Evolutionary conservation across 768 basidiomycete species (phyloP).

Genomic region (Pisolithus orientalis): DNA sequence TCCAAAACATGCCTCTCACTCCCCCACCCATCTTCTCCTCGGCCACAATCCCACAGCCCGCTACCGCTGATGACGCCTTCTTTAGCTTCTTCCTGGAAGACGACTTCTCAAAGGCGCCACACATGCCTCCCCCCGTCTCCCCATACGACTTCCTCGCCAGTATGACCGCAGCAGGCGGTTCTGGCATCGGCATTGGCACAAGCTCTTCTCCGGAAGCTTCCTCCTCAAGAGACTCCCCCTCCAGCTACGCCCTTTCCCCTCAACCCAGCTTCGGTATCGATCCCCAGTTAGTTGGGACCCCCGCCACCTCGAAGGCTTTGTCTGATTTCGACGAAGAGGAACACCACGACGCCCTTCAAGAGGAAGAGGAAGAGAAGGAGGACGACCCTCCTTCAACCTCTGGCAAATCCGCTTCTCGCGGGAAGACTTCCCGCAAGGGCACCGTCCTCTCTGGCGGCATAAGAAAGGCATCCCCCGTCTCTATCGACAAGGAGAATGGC

Average conservation of each 20-base stretch:
- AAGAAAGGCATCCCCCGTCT: constrained; percentile 45
- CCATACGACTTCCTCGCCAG: constrained; percentile 36
- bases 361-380: constrained; percentile 30
- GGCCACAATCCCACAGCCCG: constrained; percentile 22
- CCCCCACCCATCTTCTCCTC: constrained; percentile 41
- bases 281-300: constrained; percentile 70
- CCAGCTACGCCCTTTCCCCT: constrained; percentile 14
- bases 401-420: constrained; percentile 44
- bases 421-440: constrained; percentile 52
- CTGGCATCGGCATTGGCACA: constrained; percentile 21
- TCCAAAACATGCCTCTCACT: constrained; percentile 33
- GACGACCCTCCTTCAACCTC: constrained; percentile 20
- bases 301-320: constrained; percentile 38
- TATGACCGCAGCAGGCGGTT: constrained; percentile 22
- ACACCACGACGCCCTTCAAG: constrained; percentile 2
- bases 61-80: constrained; percentile 25
- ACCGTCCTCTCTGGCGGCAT: constrained; percentile 72
- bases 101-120: constrained; percentile 26
- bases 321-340: constrained; percentile 37
- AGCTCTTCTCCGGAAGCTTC: constrained; percentile 17
- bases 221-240: constrained; percentile 11
- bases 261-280: constrained; percentile 50
- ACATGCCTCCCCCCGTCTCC: constrained; percentile 22
- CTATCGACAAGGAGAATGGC: constrained; percentile 28
- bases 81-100: constrained; percentile 45